Evolutionary conservation across 1,284 basidiomycete species (phyloP), one percentile per base, ranked within the genome.

Genomic region (Melampsora abietis-canadensis): DNA sequence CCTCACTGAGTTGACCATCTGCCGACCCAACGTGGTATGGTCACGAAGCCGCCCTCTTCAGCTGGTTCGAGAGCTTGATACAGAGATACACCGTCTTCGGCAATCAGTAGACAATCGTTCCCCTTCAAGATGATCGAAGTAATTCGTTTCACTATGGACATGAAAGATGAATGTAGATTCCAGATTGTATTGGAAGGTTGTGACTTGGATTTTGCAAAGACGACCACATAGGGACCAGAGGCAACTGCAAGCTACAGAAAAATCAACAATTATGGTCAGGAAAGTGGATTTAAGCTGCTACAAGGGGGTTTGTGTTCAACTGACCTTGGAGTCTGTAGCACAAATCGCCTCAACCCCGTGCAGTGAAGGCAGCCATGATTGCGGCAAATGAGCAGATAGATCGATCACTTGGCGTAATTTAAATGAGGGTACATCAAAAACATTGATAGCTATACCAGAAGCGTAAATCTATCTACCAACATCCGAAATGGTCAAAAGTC

Each of bases 81-180:
- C 15, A 72, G 47, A 17, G 61, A 72, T 12, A 72, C 19, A 37
- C 68, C 68, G 19, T 72, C 68, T 62, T 72, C 19, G 21, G 60
- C 68, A 14, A 62, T 40, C 12, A 62, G 34, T 62, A 72, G 44
- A 30, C 68, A 72, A 37, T 64, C 51, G 24, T 30, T 63, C 14
- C 54, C 17, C 46, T 72, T 64, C 21, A 64, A 62, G 12, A 63
- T 24, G 24, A 72, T 54, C 2, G 46, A 72, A 24, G 40, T 37
- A 34, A 70, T 70, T 51, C 60, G 46, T 21, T 59, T 27, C 4
- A 63, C 37, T 21, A 34, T 31, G 48, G 60, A 72, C 19, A 46
- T 72, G 30, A 72, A 72, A 19, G 68, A 62, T 4, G 68, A 72
- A 72, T 72, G 68, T 27, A 72, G 40, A 27, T 47, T 72, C 68